A percentile compares a stretch with the other conserved stretches of the same genome.
Conservation (phyloP, 352 stramenopile genomes). For the Phytophthora tentaculata region DNA sequence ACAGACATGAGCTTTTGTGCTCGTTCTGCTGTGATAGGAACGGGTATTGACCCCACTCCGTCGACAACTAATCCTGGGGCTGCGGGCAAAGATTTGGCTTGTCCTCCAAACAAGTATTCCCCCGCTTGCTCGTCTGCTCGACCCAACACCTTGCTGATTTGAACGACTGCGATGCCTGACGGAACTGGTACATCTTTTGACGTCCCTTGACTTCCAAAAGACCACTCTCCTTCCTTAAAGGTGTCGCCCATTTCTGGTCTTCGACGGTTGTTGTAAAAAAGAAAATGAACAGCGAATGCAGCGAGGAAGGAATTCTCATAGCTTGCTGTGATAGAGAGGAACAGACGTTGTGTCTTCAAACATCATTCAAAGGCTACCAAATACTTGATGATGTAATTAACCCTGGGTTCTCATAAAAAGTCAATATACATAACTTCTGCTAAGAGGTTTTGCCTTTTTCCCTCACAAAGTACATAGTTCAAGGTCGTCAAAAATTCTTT, state of each 20-base stretch:
- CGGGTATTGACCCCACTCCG: slow-evolving; percentile 8
- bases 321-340: background rate
- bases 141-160: slow-evolving; percentile 18
- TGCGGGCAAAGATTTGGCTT: slow-evolving; percentile 8
- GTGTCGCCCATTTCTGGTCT: background rate
- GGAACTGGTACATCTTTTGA: slow-evolving; percentile 8
- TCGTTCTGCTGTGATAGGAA: slow-evolving; percentile 1
- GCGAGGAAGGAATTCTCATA: no score
- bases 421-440: no score
- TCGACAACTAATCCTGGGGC: slow-evolving; percentile 3
- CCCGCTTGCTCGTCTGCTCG: slow-evolving; percentile 11
- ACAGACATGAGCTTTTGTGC: slow-evolving; percentile 20
- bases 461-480: no score
- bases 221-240: slow-evolving; percentile 14
- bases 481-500: no score
- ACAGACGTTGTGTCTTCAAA: background rate
- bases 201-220: slow-evolving; percentile 12
- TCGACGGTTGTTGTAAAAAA: background rate
- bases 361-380: background rate
- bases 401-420: no score
- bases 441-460: no score
- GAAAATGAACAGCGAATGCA: background rate
- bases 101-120: slow-evolving; percentile 26
- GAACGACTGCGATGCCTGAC: background rate
- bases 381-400: no score